A percentile compares a stretch with the other conserved stretches of the same genome.
phyloP scores from a whole-genome alignment of 768 basidiomycete species.

The Clathrus columnatus region DNA sequence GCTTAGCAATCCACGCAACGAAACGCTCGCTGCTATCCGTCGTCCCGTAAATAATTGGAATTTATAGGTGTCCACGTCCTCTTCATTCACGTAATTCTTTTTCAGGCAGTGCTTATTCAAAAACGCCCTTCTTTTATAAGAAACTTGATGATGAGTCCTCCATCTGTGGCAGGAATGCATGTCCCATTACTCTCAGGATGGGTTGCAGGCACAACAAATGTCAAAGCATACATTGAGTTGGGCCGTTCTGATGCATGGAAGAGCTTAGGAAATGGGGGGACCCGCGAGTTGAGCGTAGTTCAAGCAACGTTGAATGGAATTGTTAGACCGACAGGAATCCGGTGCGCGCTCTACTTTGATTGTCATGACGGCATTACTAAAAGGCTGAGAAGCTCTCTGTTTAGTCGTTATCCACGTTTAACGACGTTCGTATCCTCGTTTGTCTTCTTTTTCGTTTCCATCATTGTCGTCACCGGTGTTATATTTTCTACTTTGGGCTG shows the following conservation, averaged over 20 bases:
- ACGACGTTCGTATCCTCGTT: slow-evolving; percentile 36
- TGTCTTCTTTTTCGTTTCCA: slow-evolving; percentile 25
- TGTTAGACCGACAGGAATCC: slow-evolving; percentile 58
- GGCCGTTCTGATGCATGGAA: slow-evolving; percentile 72
- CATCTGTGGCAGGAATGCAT: slow-evolving; percentile 37
- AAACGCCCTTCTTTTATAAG: slow-evolving; percentile 21
- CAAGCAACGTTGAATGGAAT: slow-evolving; percentile 53
- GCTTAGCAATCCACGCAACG: slow-evolving; percentile 50
- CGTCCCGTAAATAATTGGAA: slow-evolving; percentile 46
- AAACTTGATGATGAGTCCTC: slow-evolving; percentile 32
- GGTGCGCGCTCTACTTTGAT: slow-evolving; percentile 31
- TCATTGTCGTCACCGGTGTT: slow-evolving; percentile 23
- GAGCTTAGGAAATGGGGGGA: slow-evolving; percentile 56
- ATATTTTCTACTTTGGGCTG: slow-evolving; percentile 23
- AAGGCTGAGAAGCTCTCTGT: not conserved
- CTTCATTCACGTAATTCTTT: not conserved
- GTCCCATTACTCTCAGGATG: slow-evolving; percentile 54
- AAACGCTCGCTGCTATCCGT: slow-evolving; percentile 51
- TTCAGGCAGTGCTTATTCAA: slow-evolving; percentile 52
- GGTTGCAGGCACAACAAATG: slow-evolving; percentile 34
- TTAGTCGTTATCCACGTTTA: slow-evolving; percentile 58
- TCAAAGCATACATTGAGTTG: slow-evolving; percentile 57
- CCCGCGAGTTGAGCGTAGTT: slow-evolving; percentile 62
- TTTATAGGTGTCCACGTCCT: not conserved
- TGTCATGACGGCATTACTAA: not conserved